A percentile compares a stretch with the other conserved stretches of the same genome.
Conservation (phyloP, 2,329 filamentous ascomycete genomes). For the Colletotrichum sp. region DNA sequence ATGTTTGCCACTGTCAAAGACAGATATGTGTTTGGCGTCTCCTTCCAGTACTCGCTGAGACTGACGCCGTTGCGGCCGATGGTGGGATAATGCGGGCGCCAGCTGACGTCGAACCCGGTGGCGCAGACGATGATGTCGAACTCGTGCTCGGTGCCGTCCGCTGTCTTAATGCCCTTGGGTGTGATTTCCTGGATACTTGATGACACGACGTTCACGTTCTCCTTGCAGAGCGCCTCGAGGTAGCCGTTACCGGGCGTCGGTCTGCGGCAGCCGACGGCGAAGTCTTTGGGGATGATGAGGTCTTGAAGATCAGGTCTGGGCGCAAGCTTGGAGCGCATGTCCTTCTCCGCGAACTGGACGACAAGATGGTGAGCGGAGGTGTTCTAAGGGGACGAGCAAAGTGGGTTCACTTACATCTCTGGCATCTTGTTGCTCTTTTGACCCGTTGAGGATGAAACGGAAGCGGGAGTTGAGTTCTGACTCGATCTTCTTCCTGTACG, state of each 20-base stretch:
- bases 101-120: slow-evolving; percentile 34
- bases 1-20: slow-evolving; percentile 26
- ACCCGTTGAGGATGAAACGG: slow-evolving; percentile 57
- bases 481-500: slow-evolving; percentile 54
- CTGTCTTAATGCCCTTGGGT: slow-evolving; percentile 30
- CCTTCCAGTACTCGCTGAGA: slow-evolving; percentile 23
- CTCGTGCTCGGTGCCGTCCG: slow-evolving; percentile 29
- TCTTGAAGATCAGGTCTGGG: slow-evolving; percentile 46
- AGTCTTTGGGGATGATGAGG: slow-evolving; percentile 44
- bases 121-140: slow-evolving; percentile 38
- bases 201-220: slow-evolving; percentile 28
- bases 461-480: slow-evolving; percentile 56
- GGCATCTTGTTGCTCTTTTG: slow-evolving; percentile 45
- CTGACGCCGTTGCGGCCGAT: slow-evolving; percentile 23
- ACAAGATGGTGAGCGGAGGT: background rate
- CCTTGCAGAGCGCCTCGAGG: slow-evolving; percentile 29
- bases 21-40: slow-evolving; percentile 26
- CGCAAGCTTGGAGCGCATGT: slow-evolving; percentile 47
- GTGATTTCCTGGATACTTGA: slow-evolving; percentile 28
- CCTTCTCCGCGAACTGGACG: slow-evolving; percentile 5
- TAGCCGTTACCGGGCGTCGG: slow-evolving; percentile 32
- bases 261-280: slow-evolving; percentile 20
- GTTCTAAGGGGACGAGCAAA: background rate
- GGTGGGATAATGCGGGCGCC: slow-evolving; percentile 24
- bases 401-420: background rate